Conservation (phyloP, 176 grass and related monocot species). For the Musa itinerans region DNA sequence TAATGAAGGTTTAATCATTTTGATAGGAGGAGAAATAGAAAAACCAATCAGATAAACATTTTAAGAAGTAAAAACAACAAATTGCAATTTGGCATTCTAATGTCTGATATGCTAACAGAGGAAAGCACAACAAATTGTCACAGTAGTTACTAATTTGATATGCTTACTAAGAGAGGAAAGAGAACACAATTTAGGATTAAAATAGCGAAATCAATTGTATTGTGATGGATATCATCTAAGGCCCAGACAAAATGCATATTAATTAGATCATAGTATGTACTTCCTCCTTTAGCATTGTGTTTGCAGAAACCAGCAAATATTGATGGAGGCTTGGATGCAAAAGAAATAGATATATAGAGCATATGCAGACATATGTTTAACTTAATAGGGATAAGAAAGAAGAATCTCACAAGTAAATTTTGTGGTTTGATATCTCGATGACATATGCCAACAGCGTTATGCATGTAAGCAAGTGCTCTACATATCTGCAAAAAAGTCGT, state of each 20-base stretch:
- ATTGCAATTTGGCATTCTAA: too few relatives aligned
- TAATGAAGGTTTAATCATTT: background rate
- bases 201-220: too few relatives aligned
- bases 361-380: background rate
- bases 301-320: background rate
- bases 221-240: too few relatives aligned
- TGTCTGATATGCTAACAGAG: too few relatives aligned
- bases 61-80: too few relatives aligned
- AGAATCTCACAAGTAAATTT: slow-evolving; percentile 78
- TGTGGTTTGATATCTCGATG: slow-evolving; percentile 99
- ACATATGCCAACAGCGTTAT: slow-evolving; percentile 81
- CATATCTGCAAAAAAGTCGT: slow-evolving; percentile 64
- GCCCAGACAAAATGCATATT: background rate
- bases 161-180: too few relatives aligned
- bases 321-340: background rate
- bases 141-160: too few relatives aligned
- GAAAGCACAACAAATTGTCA: too few relatives aligned
- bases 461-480: slow-evolving; percentile 91
- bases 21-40: background rate
- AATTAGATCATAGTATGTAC: background rate
- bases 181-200: too few relatives aligned
- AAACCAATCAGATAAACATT: background rate
- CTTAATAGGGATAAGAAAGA: background rate
- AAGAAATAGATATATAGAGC: background rate
- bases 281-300: background rate